A percentile compares a stretch with the other conserved stretches of the same genome.
phyloP scores from a whole-genome alignment of 352 stramenopile species.

The Pythium aphanidermatum region DNA sequence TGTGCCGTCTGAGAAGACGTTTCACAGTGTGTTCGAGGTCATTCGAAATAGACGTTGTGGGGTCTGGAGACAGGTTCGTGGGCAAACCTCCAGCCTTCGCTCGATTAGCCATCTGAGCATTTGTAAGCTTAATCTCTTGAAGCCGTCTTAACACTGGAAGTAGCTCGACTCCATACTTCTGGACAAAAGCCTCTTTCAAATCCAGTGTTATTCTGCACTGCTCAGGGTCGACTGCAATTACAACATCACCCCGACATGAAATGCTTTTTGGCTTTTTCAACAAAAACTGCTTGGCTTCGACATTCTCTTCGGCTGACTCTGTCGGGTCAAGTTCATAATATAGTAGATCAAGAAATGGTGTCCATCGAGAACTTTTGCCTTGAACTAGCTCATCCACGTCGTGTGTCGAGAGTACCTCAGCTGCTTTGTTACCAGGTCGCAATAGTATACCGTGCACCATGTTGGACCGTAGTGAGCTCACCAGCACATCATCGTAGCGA shows the following conservation, averaged over 20 bases:
- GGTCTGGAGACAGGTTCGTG: constrained; percentile 7
- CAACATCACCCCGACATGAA: constrained; percentile 41
- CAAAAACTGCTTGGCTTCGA: constrained; percentile 41
- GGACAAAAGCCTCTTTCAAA: constrained; percentile 66
- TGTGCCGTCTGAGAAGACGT: constrained; percentile 41
- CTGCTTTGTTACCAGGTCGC: constrained; percentile 17
- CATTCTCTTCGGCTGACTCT: constrained; percentile 28
- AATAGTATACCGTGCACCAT: constrained; percentile 56
- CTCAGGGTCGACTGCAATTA: constrained; percentile 53
- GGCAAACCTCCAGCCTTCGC: background rate
- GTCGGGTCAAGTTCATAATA: constrained; percentile 42
- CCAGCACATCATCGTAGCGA: constrained; percentile 57
- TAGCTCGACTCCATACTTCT: constrained; percentile 57
- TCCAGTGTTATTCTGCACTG: constrained; percentile 44
- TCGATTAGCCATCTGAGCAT: constrained; percentile 13
- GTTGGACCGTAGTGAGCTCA: constrained; percentile 52
- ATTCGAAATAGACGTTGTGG: constrained; percentile 23
- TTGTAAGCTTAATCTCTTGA: constrained; percentile 54
- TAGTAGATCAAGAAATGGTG: constrained; percentile 56
- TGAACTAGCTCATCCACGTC: constrained; percentile 49
- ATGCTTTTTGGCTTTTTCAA: constrained; percentile 23
- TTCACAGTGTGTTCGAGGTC: constrained; percentile 53
- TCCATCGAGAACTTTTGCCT: constrained; percentile 32
- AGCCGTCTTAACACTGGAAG: constrained; percentile 51
- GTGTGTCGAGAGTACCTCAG: constrained; percentile 36